Evolutionary conservation across 768 basidiomycete genomes (phyloP).

Genomic region (Lactarius hengduanensis): DNA sequence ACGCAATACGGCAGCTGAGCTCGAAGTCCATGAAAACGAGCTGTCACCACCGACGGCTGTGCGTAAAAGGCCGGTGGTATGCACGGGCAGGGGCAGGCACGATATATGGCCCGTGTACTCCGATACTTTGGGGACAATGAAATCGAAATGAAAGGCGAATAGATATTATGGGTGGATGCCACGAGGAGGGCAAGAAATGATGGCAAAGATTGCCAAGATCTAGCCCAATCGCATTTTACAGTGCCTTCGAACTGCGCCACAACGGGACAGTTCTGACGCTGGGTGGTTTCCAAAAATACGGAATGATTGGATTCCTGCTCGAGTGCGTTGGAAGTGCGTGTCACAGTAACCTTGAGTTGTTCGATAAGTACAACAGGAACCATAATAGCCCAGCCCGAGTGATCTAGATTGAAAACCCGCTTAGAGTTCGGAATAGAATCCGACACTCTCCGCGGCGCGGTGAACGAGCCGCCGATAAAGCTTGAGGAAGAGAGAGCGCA

Average conservation of each 20-base stretch:
- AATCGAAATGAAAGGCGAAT: slow-evolving; percentile 8
- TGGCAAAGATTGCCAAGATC: background rate
- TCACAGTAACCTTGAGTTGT: slow-evolving; percentile 1
- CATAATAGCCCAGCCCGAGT: background rate
- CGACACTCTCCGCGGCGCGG: background rate
- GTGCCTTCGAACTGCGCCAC: background rate
- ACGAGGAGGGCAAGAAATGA: background rate
- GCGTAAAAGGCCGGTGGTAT: background rate
- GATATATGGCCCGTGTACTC: background rate
- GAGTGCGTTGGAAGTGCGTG: slow-evolving; percentile 4
- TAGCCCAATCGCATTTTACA: background rate
- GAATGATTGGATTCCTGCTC: slow-evolving; percentile 2
- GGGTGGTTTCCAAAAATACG: background rate
- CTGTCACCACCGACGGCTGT: background rate
- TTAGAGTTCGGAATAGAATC: background rate
- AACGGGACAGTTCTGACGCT: background rate
- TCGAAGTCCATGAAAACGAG: background rate
- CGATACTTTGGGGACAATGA: background rate
- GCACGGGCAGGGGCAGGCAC: background rate
- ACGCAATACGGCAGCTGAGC: slow-evolving; percentile 17
- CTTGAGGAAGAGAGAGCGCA: background rate
- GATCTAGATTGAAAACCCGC: slow-evolving; percentile 12
- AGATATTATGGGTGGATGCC: background rate
- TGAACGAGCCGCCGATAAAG: background rate
- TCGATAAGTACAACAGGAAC: background rate